Evolutionary conservation across 352 stramenopile species (phyloP).

Genomic region (Globisporangium cystogenes): DNA sequence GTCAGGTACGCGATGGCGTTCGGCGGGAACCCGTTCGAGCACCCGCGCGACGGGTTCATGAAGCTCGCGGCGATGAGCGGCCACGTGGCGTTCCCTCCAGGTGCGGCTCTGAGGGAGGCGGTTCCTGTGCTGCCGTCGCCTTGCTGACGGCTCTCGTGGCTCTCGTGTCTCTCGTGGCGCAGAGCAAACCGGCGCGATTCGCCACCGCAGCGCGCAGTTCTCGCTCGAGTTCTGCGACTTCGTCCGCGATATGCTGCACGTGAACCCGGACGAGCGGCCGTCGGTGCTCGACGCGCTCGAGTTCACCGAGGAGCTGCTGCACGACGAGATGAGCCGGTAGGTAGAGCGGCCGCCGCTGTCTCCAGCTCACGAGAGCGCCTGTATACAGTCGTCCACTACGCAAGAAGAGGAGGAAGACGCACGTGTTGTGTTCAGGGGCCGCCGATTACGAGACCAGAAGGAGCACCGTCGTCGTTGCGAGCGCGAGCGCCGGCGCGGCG

Average conservation of each 20-base stretch:
- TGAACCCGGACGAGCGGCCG: slow-evolving; percentile 72
- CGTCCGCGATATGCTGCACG: slow-evolving; percentile 83
- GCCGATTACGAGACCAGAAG: not conserved
- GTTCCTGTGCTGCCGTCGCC: too few species aligned
- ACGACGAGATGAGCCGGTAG: slow-evolving; percentile 55
- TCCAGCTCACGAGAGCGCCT: not conserved
- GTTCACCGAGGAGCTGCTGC: slow-evolving; percentile 74
- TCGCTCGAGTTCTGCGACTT: slow-evolving; percentile 84
- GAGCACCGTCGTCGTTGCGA: not conserved
- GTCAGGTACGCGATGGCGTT: slow-evolving; percentile 82
- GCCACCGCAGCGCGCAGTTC: slow-evolving; percentile 60
- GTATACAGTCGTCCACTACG: not conserved
- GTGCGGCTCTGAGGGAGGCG: slow-evolving; percentile 21
- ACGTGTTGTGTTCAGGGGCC: too few species aligned
- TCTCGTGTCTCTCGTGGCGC: not conserved
- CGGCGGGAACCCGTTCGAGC: slow-evolving; percentile 74
- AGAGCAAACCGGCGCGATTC: slow-evolving; percentile 65
- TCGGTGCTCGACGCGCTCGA: slow-evolving; percentile 76
- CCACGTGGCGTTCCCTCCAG: slow-evolving; percentile 65
- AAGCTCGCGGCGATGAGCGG: slow-evolving; percentile 79
- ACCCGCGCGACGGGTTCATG: slow-evolving; percentile 79
- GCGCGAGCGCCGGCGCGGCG: slow-evolving; percentile 9
- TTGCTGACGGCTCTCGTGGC: not conserved
- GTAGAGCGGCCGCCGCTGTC: not conserved
- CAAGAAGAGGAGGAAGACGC: too few species aligned